Conservation (phyloP, 169 alveolate genomes). For the Plasmodium cynomolgi region DNA sequence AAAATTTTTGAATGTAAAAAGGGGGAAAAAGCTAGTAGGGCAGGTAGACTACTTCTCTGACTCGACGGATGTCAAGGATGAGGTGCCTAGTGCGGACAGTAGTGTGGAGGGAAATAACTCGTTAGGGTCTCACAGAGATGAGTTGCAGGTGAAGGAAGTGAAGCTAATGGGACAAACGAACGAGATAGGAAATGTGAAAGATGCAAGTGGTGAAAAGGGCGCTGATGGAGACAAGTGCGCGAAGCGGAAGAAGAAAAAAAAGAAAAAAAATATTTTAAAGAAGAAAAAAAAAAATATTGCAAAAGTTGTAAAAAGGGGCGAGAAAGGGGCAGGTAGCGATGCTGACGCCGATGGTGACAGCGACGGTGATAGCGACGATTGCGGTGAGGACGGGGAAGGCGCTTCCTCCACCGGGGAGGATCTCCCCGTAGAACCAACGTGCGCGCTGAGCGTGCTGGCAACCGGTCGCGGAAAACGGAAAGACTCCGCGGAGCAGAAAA, state of each 20-base stretch:
- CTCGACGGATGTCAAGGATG: conserved; percentile 31
- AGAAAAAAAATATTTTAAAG: background rate
- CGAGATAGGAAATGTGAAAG: background rate
- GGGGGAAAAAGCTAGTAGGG: background rate
- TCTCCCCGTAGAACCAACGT: background rate
- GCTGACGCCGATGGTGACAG: background rate
- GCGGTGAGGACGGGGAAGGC: background rate
- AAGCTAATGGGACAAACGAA: background rate
- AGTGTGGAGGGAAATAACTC: background rate
- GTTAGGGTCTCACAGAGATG: background rate
- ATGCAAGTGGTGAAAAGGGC: background rate
- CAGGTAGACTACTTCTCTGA: conserved; percentile 1
- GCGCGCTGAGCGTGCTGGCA: background rate
- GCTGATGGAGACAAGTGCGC: background rate
- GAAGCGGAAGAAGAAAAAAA: background rate
- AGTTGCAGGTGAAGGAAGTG: background rate
- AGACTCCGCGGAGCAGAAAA: background rate
- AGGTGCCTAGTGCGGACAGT: background rate
- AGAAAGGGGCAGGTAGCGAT: background rate
- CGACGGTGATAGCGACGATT: background rate
- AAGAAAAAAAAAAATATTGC: background rate
- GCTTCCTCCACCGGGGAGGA: background rate
- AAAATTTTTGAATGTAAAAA: conserved; percentile 33
- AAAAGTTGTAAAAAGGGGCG: background rate
- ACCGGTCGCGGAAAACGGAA: background rate